A percentile compares a stretch with the other conserved stretches of the same genome.
Conservation (phyloP, 2,329 filamentous ascomycete genomes). For the Calonectria pteridis region DNA sequence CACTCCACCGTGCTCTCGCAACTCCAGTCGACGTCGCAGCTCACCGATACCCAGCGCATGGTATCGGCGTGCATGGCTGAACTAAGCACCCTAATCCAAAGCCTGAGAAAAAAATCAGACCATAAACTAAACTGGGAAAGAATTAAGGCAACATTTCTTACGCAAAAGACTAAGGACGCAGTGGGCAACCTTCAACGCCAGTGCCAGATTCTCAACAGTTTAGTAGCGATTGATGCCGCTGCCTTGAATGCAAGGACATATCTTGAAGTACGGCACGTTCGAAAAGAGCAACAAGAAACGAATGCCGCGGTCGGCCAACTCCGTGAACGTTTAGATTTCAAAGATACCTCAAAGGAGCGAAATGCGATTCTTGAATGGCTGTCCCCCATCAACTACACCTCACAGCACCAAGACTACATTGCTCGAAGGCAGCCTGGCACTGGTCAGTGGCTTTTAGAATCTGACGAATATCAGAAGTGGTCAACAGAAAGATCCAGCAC, state of each 20-base stretch:
- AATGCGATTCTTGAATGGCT: slow-evolving; percentile 10
- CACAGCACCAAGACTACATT: slow-evolving; percentile 14
- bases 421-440: background rate
- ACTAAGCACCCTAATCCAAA: background rate
- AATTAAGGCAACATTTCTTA: slow-evolving; percentile 2
- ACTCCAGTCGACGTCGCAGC: background rate
- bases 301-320: background rate
- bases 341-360: background rate
- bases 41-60: background rate
- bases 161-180: background rate
- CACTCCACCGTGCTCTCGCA: slow-evolving; percentile 10
- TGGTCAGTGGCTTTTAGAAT: slow-evolving; percentile 12
- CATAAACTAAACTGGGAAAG: slow-evolving; percentile 1
- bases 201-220: slow-evolving; percentile 4
- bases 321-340: background rate
- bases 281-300: slow-evolving; percentile 3
- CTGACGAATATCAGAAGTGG: background rate
- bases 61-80: background rate
- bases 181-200: slow-evolving; percentile 7
- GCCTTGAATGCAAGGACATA: slow-evolving; percentile 5
- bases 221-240: slow-evolving; percentile 4
- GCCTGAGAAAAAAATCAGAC: background rate
- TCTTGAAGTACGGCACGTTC: background rate
- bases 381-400: background rate
- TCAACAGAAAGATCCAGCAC: background rate